Evolutionary conservation across 768 basidiomycete species (phyloP).

Genomic region (Xerocomus spinulosus): DNA sequence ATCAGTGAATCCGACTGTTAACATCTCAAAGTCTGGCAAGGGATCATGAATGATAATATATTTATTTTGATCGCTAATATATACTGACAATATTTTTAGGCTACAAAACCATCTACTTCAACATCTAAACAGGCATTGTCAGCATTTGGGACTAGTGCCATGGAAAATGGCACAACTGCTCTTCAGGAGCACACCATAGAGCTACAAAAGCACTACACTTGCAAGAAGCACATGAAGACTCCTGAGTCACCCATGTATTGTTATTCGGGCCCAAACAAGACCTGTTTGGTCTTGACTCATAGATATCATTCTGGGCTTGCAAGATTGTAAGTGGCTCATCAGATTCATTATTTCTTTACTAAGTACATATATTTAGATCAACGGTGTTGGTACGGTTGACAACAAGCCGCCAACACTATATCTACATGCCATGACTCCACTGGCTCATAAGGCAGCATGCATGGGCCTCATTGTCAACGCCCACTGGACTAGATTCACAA

Average conservation of each 20-base stretch:
- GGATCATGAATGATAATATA: not conserved
- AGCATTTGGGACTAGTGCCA: not conserved
- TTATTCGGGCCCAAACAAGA: not conserved
- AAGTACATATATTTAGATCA: not conserved
- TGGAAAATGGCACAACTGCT: not conserved
- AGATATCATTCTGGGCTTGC: not conserved
- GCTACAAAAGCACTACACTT: not conserved
- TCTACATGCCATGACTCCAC: not conserved
- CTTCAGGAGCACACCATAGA: not conserved
- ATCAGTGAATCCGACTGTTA: not conserved
- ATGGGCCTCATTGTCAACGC: too few species aligned
- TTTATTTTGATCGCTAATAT: not conserved
- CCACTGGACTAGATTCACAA: too few species aligned
- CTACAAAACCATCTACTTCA: not conserved
- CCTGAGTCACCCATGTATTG: not conserved
- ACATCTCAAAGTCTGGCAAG: not conserved
- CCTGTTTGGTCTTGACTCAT: not conserved
- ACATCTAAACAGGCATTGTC: not conserved
- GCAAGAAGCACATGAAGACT: not conserved
- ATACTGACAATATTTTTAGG: not conserved
- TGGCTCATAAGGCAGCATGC: not conserved
- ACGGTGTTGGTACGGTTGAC: not conserved
- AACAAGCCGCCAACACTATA: not conserved
- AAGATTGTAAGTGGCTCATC: not conserved
- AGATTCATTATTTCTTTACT: not conserved